phyloP scores from a whole-genome alignment of 106 monocot genomes.

The Platanthera guangdongensis region DNA sequence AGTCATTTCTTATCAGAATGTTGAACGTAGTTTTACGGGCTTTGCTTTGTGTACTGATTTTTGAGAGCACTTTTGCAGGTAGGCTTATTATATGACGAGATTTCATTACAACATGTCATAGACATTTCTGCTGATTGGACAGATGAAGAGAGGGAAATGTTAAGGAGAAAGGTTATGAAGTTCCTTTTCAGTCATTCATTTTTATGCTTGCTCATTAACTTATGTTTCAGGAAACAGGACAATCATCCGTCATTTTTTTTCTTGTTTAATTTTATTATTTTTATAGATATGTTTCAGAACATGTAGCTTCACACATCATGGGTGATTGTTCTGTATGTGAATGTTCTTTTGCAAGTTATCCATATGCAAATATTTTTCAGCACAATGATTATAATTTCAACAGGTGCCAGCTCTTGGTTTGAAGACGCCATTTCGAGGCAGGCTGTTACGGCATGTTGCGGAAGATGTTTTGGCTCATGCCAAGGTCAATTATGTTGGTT shows the following conservation, averaged over 20 bases:
- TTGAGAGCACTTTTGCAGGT: slow-evolving; percentile 34
- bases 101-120: slow-evolving; percentile 69
- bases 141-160: slow-evolving; percentile 78
- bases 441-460: slow-evolving; percentile 73
- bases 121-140: slow-evolving; percentile 97
- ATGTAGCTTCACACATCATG: background rate
- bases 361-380: background rate
- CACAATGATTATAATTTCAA: slow-evolving; percentile 1
- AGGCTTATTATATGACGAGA: slow-evolving; percentile 88
- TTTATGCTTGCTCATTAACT: background rate
- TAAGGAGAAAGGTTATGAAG: slow-evolving; percentile 67
- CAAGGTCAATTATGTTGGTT: slow-evolving; percentile 38
- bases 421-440: slow-evolving; percentile 88
- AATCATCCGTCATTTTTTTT: background rate
- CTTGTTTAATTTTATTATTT: background rate
- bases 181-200: background rate
- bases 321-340: background rate
- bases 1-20: background rate
- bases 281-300: background rate
- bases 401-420: slow-evolving; percentile 89
- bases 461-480: slow-evolving; percentile 78
- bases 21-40: background rate
- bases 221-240: background rate
- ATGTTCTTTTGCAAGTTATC: background rate
- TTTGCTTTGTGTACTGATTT: background rate